Evolutionary conservation across 108 stramenopile genomes (phyloP).

Genomic region (Stephanodiscus minutulus): DNA sequence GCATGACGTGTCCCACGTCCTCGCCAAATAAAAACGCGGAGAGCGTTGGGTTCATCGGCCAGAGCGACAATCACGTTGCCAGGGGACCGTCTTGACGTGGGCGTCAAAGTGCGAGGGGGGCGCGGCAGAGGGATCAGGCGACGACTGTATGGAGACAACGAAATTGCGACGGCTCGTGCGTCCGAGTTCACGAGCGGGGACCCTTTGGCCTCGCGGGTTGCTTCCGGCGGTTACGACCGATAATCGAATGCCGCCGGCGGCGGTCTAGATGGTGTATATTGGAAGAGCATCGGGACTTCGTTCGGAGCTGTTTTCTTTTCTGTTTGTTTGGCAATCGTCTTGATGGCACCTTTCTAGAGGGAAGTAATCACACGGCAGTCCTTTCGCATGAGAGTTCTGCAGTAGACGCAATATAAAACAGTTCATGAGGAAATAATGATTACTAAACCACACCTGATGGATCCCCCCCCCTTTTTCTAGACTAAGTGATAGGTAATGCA

Average conservation of each 20-base stretch:
- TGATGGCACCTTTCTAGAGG: not conserved
- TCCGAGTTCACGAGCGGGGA: constrained; percentile 20
- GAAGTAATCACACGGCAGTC: not conserved
- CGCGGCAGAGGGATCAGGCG: constrained; percentile 33
- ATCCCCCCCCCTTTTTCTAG: too few relatives aligned
- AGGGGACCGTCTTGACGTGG: constrained; percentile 36
- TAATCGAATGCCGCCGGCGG: not conserved
- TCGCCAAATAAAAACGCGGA: constrained; percentile 26
- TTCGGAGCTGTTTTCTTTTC: not conserved
- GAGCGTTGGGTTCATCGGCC: constrained; percentile 28
- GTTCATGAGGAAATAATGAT: too few relatives aligned
- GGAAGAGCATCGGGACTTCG: not conserved
- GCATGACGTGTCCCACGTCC: constrained; percentile 44
- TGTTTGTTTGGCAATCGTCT: not conserved
- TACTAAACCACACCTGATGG: too few relatives aligned
- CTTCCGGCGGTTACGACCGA: not conserved
- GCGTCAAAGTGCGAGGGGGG: constrained; percentile 34
- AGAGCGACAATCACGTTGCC: constrained; percentile 40
- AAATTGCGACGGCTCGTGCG: constrained; percentile 39
- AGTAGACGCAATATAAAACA: too few relatives aligned
- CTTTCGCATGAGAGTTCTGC: too few relatives aligned
- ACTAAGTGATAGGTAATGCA: too few relatives aligned
- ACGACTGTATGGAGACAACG: constrained; percentile 31
- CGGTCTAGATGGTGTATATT: not conserved
- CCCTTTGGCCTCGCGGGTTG: constrained; percentile 27